Percentiles rank a stretch among this genome's conserved stretches.
Conservation (phyloP, 208 protist genomes). For the Acanthamoeba divionensis region DNA sequence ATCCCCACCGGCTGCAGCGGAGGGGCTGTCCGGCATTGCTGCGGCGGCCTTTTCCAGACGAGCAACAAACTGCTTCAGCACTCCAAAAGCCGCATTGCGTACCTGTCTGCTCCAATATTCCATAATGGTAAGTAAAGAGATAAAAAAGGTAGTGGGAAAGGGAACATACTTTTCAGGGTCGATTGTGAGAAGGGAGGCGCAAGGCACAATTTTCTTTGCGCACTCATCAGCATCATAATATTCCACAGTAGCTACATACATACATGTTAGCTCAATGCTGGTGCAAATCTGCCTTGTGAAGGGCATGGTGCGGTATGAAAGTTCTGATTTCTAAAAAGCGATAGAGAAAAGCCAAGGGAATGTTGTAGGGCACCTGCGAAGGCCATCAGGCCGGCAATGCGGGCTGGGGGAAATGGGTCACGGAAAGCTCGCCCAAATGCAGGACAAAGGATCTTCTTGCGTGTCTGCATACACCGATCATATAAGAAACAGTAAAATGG, state of each 20-base stretch:
- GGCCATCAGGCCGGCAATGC: conserved; percentile 63
- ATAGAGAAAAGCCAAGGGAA: conserved; percentile 10
- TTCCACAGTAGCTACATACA: conserved; percentile 35
- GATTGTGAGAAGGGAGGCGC: conserved; percentile 15
- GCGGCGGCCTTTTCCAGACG: conserved; percentile 56
- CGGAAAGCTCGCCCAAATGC: conserved; percentile 67
- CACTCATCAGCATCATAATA: conserved; percentile 33
- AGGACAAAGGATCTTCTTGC: conserved; percentile 63
- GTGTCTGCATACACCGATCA: conserved; percentile 4
- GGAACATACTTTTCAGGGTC: conserved; percentile 59
- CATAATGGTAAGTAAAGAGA: neutral
- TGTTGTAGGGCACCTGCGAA: conserved; percentile 56
- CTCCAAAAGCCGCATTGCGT: neutral
- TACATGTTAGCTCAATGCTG: conserved; percentile 8
- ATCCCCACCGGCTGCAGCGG: neutral
- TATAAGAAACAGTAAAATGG: neutral
- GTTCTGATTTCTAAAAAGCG: neutral
- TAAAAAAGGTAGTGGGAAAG: neutral
- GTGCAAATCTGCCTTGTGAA: neutral
- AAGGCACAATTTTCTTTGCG: conserved; percentile 61
- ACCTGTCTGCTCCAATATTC: neutral
- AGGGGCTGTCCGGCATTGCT: neutral
- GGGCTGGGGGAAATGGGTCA: conserved; percentile 63
- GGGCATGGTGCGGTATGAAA: neutral
- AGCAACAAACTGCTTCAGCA: conserved; percentile 23